A percentile compares a stretch with the other conserved stretches of the same genome.
Evolutionary conservation across 768 basidiomycete species (phyloP).

Genomic region (Punctularia strigosozonata): DNA sequence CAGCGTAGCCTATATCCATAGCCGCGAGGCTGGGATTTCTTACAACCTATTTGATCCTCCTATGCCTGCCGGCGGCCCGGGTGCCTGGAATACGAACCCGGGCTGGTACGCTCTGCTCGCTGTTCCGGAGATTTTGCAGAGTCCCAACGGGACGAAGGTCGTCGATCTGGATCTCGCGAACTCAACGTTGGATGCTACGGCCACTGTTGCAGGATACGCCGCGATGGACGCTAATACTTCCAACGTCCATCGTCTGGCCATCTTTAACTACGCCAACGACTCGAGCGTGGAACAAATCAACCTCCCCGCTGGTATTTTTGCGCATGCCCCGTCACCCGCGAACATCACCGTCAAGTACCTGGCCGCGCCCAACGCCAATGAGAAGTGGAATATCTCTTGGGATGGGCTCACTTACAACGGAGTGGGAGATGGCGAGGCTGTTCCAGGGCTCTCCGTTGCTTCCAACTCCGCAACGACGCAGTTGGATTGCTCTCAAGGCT

Average conservation of each 20-base stretch:
- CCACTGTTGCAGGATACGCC: conserved; percentile 41
- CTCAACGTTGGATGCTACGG: conserved; percentile 23
- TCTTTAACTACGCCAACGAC: conserved; percentile 41
- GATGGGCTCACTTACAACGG: conserved; percentile 39
- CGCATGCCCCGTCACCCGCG: conserved; percentile 7
- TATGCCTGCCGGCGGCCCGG: conserved; percentile 7
- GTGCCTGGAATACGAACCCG: conserved; percentile 37
- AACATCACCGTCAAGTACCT: conserved; percentile 34
- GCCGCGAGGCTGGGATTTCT: conserved; percentile 37
- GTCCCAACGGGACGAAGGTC: conserved; percentile 29
- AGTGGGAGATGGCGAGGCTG: conserved; percentile 26
- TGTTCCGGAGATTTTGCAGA: conserved; percentile 29
- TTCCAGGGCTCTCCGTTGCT: no score
- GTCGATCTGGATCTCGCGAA: conserved; percentile 32
- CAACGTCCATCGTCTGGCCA: conserved; percentile 27
- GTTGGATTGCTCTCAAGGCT: conserved; percentile 27
- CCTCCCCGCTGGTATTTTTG: conserved; percentile 23
- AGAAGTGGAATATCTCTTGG: conserved; percentile 48
- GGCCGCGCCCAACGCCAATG: conserved; percentile 31
- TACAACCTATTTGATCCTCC: conserved; percentile 39
- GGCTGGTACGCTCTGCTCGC: conserved; percentile 39
- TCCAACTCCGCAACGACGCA: conserved; percentile 16
- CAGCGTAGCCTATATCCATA: conserved; percentile 37
- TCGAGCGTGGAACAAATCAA: conserved; percentile 21
- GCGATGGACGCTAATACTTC: conserved; percentile 41